These are phyloP conservation scores for Brassica nigra DNA, from an alignment of 345 rosid species.

Conservation along the genomic window DNA sequence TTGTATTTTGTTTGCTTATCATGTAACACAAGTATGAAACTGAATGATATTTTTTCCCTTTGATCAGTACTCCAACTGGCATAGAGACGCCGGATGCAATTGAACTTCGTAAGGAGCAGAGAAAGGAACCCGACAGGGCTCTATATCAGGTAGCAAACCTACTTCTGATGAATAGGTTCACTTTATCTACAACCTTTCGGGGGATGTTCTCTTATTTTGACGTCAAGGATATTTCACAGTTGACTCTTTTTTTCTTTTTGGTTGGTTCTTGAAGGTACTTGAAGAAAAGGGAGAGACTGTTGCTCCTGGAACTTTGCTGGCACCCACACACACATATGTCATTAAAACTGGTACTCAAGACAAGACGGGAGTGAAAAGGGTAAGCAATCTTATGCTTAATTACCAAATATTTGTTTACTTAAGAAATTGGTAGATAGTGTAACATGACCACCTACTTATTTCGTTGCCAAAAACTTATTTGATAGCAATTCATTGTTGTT, in stretches of 20 bases:
- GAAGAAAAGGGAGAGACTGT: conserved; percentile 84
- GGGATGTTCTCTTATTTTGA: neutral
- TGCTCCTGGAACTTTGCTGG: conserved; percentile 89
- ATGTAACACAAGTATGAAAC: neutral
- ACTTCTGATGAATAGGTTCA: neutral
- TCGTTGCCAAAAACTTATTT: neutral
- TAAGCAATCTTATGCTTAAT: conserved; percentile 40
- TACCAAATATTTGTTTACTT: neutral
- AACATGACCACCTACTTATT: neutral
- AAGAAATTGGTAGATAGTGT: neutral
- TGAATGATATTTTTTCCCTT: conserved; percentile 1
- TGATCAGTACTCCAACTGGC: conserved; percentile 90
- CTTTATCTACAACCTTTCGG: neutral
- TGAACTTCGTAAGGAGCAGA: conserved; percentile 97
- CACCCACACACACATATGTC: conserved; percentile 87
- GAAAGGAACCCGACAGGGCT: conserved; percentile 96
- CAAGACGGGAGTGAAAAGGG: conserved; percentile 87
- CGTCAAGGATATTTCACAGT: neutral
- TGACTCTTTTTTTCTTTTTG: neutral
- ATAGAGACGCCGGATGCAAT: conserved; percentile 99
- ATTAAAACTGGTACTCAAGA: conserved; percentile 79
- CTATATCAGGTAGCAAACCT: conserved; percentile 73
- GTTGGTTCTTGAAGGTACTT: conserved; percentile 56
- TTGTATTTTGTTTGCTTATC: conserved; percentile 13
- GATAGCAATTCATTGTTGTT: neutral